Percentiles rank a stretch among this genome's conserved stretches.
phyloP scores from a whole-genome alignment of 2,329 filamentous ascomycete species.

The Escovopsis weberi region DNA sequence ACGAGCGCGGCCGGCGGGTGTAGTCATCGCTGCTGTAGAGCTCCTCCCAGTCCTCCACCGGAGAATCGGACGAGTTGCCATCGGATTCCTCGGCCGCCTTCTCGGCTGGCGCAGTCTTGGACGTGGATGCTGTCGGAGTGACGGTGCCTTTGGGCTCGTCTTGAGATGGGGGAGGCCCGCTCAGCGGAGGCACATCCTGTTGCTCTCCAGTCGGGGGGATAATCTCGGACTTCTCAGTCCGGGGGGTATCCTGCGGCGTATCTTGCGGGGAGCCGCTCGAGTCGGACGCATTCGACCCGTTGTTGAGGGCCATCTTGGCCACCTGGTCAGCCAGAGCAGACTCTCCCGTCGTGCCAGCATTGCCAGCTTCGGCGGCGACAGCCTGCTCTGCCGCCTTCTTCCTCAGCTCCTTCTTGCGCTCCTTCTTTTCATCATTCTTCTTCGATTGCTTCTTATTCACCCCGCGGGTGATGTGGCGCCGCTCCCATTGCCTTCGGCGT shows the following conservation, averaged over 20 bases:
- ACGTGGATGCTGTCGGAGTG: not conserved
- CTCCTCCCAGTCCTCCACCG: conserved; percentile 43
- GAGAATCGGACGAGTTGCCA: conserved; percentile 44
- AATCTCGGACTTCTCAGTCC: conserved; percentile 14
- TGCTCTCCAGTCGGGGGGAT: conserved; percentile 14
- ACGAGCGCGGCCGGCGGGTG: conserved; percentile 32
- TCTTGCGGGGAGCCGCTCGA: conserved; percentile 18
- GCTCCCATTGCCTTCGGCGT: conserved; percentile 34
- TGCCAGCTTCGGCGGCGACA: conserved; percentile 6
- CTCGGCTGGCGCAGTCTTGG: conserved; percentile 3
- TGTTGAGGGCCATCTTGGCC: conserved; percentile 8
- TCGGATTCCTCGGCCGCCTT: conserved; percentile 24
- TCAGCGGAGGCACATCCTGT: conserved; percentile 19
- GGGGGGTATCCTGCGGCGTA: conserved; percentile 11
- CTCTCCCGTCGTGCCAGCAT: conserved; percentile 4
- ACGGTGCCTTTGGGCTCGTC: conserved; percentile 1
- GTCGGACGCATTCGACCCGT: conserved; percentile 14
- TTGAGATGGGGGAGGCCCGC: conserved; percentile 11
- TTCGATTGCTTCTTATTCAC: conserved; percentile 26
- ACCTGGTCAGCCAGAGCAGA: conserved; percentile 7
- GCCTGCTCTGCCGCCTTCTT: conserved; percentile 9
- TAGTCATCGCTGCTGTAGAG: conserved; percentile 46
- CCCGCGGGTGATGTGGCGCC: conserved; percentile 28
- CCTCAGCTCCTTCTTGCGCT: conserved; percentile 12
- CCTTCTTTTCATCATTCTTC: conserved; percentile 23